phyloP scores from a whole-genome alignment of 2,329 filamentous ascomycete genomes.

The Colletotrichum limetticola region DNA sequence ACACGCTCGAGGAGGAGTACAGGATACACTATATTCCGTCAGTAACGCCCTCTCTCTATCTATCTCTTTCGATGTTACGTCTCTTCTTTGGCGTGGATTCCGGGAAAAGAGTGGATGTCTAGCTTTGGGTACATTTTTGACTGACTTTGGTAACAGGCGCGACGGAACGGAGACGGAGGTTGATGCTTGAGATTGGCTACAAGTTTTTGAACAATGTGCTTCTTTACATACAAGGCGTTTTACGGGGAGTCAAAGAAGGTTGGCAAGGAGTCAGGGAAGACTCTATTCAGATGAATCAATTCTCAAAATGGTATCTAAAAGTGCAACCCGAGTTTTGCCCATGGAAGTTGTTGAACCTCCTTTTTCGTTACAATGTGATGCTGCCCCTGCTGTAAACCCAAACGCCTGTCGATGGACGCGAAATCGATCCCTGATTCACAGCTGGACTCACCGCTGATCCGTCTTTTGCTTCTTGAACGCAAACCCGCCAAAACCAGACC shows the following conservation, averaged over 20 bases:
- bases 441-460: slow-evolving; percentile 15
- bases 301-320: slow-evolving; percentile 44
- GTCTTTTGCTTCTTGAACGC: slow-evolving; percentile 64
- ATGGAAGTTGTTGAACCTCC: background rate
- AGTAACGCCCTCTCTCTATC: slow-evolving; percentile 44
- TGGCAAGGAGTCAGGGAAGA: slow-evolving; percentile 27
- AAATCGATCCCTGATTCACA: background rate
- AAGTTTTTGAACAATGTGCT: slow-evolving; percentile 4
- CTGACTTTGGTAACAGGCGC: slow-evolving; percentile 51
- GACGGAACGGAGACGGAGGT: slow-evolving; percentile 66
- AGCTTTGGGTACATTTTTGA: background rate
- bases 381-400: background rate
- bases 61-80: background rate
- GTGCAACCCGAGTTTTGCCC: background rate
- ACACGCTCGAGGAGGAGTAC: slow-evolving; percentile 70
- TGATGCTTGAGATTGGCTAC: slow-evolving; percentile 46
- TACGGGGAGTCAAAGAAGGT: slow-evolving; percentile 15
- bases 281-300: slow-evolving; percentile 25
- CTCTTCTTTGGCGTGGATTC: background rate
- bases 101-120: background rate
- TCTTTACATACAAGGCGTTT: slow-evolving; percentile 43
- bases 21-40: slow-evolving; percentile 75
- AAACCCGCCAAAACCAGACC: slow-evolving; percentile 55
- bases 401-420: slow-evolving; percentile 10
- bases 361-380: background rate